Evolutionary conservation across 2,329 filamentous ascomycete genomes (phyloP).

Genomic region (Stromatinia cepivora): DNA sequence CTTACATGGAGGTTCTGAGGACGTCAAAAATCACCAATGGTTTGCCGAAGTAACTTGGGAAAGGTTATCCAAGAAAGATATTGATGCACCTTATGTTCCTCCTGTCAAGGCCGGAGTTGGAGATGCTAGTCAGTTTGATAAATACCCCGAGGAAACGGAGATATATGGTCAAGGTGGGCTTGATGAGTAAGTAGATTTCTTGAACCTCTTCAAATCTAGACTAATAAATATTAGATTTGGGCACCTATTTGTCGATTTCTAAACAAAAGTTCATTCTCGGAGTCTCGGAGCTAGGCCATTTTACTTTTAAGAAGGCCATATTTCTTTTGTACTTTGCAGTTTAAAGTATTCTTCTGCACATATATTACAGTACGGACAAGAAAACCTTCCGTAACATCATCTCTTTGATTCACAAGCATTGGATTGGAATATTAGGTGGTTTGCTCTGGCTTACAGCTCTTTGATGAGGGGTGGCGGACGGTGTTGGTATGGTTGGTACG

Average conservation of each 20-base stretch:
- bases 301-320: conserved; percentile 1
- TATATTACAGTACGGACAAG: conserved; percentile 27
- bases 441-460: conserved; percentile 10
- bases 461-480: conserved; percentile 8
- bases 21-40: conserved; percentile 95
- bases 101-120: conserved; percentile 91
- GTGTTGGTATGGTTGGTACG: conserved; percentile 17
- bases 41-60: conserved; percentile 99
- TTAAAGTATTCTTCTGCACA: conserved; percentile 30
- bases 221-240: conserved; percentile 29
- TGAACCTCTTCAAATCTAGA: conserved; percentile 35
- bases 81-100: conserved; percentile 96
- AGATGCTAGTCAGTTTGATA: conserved; percentile 96
- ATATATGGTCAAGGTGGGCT: conserved; percentile 77
- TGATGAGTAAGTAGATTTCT: conserved; percentile 73
- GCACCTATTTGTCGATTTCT: conserved; percentile 33
- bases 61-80: conserved; percentile 88
- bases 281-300: conserved; percentile 3
- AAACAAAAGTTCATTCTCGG: conserved; percentile 15
- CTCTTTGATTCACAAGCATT: conserved; percentile 24
- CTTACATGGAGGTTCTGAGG: conserved; percentile 82
- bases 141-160: conserved; percentile 96
- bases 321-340: conserved; percentile 24
- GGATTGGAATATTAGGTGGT: conserved; percentile 20
- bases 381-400: conserved; percentile 23